Evolutionary conservation across 2,329 filamentous ascomycete species (phyloP).

Genomic region (Mycosphaerella sp.): DNA sequence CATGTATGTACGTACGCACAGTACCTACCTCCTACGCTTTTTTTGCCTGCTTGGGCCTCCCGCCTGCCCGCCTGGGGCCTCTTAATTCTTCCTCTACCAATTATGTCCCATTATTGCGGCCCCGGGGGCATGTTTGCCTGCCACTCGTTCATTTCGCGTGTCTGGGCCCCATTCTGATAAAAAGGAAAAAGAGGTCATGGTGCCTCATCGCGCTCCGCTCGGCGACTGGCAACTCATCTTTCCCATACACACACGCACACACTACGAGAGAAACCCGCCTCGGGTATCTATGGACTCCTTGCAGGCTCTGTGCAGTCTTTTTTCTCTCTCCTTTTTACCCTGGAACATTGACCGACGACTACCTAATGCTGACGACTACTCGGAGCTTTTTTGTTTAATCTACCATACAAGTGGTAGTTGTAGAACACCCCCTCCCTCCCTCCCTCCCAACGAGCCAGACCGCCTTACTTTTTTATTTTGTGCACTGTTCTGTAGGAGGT

Average conservation of each 20-base stretch:
- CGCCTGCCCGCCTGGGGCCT: background rate
- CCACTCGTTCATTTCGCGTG: conserved; percentile 7
- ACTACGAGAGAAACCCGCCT: background rate
- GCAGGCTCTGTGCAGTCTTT: background rate
- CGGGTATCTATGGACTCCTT: conserved; percentile 8
- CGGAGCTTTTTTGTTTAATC: conserved; percentile 1
- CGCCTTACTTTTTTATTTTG: background rate
- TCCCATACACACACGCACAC: background rate
- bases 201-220: conserved; percentile 1
- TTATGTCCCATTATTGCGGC: background rate
- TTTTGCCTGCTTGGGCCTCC: background rate
- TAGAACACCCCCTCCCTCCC: background rate
- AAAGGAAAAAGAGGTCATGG: background rate
- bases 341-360: background rate
- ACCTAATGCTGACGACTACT: background rate
- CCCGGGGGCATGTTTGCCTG: background rate
- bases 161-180: background rate
- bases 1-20: too few species aligned
- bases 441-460: conserved; percentile 1
- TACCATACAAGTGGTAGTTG: background rate
- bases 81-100: too few species aligned
- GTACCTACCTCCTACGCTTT: background rate
- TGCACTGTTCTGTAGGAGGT: background rate
- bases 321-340: background rate
- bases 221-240: background rate